Base-by-base conservation (phyloP, 768 basidiomycete genomes). In the Paxillus involutus region DNA sequence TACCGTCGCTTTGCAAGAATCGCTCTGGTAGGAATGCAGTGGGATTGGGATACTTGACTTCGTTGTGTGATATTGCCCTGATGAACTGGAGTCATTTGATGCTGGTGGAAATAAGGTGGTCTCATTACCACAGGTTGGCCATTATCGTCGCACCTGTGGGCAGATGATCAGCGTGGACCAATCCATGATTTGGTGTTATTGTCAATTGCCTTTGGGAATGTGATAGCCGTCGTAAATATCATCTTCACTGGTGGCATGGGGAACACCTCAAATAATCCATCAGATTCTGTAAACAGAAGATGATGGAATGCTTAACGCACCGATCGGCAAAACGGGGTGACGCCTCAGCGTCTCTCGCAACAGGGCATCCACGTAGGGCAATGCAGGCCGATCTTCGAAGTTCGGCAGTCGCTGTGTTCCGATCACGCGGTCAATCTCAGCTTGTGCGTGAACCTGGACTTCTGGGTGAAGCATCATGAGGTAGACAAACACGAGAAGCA, bases 11-110 rank as follows among this genome's bases (percentile, higher is more conserved):
- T 0, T 11, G 39, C 33, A 73, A 67, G 54, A 72, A 78, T 5
- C 77, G 61, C 11, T 73, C 76, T 3, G 76, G 76, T n/a, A 63
- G 59, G 62, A 76, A 77, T 10, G 17, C 33, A 0, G 61, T 47
- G 3, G 74, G 70, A 4, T 73, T 58, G 4, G 70, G 66, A 51
- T 75, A 77, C 30, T 62, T 63, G 8, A 57, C 49, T 45, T 73
- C 71, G 35, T 81, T 67, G 46, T 72, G 75, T 2, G 73, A 68
- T 49, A 80, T 71, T 1, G 72, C 71, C 78, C 78, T 75, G 39
- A 4, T 1, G 42, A 8, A 17, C 6, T 2, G n/a, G 17, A 37
- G 6, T 51, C 30, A 44, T 13, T 32, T 2, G 2, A 42, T 5
- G 41, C 10, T 17, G 9, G 6, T 39, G 7, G 16, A 5, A 11